phyloP scores from a whole-genome alignment of 2,329 filamentous ascomycete genomes.

The Penicillium thymicola region DNA sequence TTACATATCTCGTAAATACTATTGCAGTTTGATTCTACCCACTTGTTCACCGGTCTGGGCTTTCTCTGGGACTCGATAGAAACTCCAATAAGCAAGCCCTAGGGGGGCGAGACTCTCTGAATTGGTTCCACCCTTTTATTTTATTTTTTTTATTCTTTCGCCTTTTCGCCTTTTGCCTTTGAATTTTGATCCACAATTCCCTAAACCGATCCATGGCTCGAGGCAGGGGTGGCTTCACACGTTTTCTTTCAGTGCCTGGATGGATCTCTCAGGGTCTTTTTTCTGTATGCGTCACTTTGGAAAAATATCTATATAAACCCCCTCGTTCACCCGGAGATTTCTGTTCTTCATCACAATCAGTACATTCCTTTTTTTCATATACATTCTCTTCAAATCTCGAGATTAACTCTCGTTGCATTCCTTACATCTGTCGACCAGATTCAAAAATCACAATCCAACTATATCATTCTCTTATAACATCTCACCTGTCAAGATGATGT shows the following conservation, averaged over 20 bases:
- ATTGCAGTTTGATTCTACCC: background rate
- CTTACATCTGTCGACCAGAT: slow-evolving; percentile 26
- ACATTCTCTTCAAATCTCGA: slow-evolving; percentile 21
- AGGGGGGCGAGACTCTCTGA: slow-evolving; percentile 4
- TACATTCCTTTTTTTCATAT: slow-evolving; percentile 19
- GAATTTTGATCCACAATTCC: slow-evolving; percentile 14
- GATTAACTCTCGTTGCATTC: slow-evolving; percentile 26
- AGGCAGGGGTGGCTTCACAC: slow-evolving; percentile 2
- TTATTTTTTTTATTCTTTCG: slow-evolving; percentile 1
- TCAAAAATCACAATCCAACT: slow-evolving; percentile 6
- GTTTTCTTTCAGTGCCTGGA: background rate
- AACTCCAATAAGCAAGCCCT: background rate
- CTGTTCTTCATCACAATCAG: slow-evolving; percentile 8
- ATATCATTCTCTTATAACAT: slow-evolving; percentile 7
- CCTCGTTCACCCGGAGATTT: slow-evolving; percentile 4
- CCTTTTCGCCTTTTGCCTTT: slow-evolving; percentile 16
- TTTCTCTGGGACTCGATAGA: background rate
- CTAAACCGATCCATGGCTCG: slow-evolving; percentile 17
- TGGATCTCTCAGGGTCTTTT: background rate
- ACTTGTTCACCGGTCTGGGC: background rate
- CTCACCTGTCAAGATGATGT: slow-evolving; percentile 32
- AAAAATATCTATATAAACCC: slow-evolving; percentile 23
- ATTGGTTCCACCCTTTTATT: slow-evolving; percentile 10
- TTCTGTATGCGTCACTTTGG: background rate
- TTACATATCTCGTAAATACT: background rate